A percentile compares a stretch with the other conserved stretches of the same genome.
Conservation (phyloP, 805 yeast species). For the Teunomyces tritomae region DNA sequence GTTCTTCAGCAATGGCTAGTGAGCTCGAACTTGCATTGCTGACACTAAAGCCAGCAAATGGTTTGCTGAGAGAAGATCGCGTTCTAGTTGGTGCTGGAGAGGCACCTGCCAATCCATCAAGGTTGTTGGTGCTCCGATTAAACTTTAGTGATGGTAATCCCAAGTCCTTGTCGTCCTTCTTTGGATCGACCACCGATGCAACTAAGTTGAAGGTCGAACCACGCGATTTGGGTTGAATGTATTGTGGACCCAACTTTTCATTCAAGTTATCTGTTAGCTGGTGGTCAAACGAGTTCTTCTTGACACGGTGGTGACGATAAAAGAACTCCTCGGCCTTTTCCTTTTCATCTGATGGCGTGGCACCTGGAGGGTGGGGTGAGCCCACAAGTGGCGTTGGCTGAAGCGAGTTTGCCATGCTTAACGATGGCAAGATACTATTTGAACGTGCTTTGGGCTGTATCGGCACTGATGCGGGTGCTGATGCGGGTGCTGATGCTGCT, state of each 20-base stretch:
- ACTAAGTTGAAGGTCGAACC: slow-evolving; percentile 21
- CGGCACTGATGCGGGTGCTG: slow-evolving; percentile 11
- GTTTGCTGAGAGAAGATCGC: slow-evolving; percentile 16
- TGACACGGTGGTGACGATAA: slow-evolving; percentile 20
- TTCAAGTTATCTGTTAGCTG: slow-evolving; percentile 19
- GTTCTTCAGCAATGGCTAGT: slow-evolving; percentile 29
- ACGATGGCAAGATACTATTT: slow-evolving; percentile 33
- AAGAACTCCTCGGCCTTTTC: slow-evolving; percentile 50
- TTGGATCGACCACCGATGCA: slow-evolving; percentile 34
- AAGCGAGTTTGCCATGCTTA: slow-evolving; percentile 35
- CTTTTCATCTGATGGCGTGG: slow-evolving; percentile 38
- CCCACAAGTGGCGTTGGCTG: slow-evolving; percentile 16
- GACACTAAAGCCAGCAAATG: slow-evolving; percentile 16
- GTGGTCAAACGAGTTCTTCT: slow-evolving; percentile 2
- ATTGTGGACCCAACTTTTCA: slow-evolving; percentile 30
- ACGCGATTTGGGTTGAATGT: slow-evolving; percentile 47
- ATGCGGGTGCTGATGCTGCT: slow-evolving; percentile 9
- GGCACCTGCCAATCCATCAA: slow-evolving; percentile 12
- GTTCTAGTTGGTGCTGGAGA: slow-evolving; percentile 12
- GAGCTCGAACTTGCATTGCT: slow-evolving; percentile 30
- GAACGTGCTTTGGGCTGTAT: not conserved
- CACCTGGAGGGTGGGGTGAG: slow-evolving; percentile 10
- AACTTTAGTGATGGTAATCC: slow-evolving; percentile 37
- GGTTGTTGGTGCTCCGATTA: slow-evolving; percentile 28
- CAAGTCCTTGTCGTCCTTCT: slow-evolving; percentile 25